These are phyloP conservation scores for Camptophora hylomeconis DNA, from an alignment of 2,329 filamentous ascomycete species.

Conservation along the genomic window DNA sequence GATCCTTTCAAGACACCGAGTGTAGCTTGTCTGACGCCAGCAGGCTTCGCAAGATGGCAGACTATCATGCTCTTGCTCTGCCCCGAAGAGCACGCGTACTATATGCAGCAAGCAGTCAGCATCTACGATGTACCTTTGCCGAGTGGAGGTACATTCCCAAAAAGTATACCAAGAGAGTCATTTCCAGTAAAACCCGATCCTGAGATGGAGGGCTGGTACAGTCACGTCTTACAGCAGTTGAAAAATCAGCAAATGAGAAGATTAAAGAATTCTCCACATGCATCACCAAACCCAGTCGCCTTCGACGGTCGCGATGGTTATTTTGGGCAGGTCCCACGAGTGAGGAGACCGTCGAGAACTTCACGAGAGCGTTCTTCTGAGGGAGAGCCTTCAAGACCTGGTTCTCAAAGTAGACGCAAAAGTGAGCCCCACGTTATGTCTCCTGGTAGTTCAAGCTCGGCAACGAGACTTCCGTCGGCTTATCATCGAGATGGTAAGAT, in stretches of 20 bases:
- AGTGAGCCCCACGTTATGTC: constrained; percentile 16
- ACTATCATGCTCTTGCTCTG: constrained; percentile 78
- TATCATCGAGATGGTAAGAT: no score
- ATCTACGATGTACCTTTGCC: constrained; percentile 66
- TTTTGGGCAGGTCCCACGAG: constrained; percentile 8
- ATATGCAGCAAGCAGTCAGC: constrained; percentile 66
- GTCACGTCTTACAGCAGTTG: constrained; percentile 58
- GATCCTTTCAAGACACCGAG: constrained; percentile 61
- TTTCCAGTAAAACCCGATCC: constrained; percentile 62
- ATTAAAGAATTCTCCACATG: constrained; percentile 18
- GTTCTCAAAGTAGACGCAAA: constrained; percentile 11
- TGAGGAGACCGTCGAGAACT: constrained; percentile 6
- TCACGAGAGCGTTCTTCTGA: constrained; percentile 8
- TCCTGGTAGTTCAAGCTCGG: constrained; percentile 10
- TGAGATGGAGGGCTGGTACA: constrained; percentile 79
- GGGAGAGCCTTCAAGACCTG: constrained; percentile 8
- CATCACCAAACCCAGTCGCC: constrained; percentile 20
- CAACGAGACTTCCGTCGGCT: constrained; percentile 6
- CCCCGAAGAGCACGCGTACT: constrained; percentile 76
- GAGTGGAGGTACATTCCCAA: constrained; percentile 48
- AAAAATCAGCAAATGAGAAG: constrained; percentile 45
- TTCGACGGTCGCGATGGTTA: constrained; percentile 14
- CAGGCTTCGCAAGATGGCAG: constrained; percentile 88
- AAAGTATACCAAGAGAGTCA: constrained; percentile 51
- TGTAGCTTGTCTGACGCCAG: constrained; percentile 67